phyloP scores from a whole-genome alignment of 2,329 filamentous ascomycete species.

The Diaporthe nobilis region DNA sequence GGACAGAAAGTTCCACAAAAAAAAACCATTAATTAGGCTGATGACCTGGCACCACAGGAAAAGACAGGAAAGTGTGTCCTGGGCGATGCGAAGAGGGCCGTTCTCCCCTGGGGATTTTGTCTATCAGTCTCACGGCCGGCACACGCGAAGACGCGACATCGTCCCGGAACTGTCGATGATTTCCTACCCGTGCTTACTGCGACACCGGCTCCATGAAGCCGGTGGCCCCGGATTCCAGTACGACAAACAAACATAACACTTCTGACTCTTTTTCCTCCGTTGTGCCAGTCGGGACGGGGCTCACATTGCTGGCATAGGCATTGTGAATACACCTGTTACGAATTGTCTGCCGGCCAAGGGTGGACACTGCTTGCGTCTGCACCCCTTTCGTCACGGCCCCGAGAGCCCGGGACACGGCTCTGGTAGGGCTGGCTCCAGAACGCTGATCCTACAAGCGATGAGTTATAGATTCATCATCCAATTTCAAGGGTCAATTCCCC shows the following conservation, averaged over 20 bases:
- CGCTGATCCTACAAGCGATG: background rate
- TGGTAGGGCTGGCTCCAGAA: slow-evolving; percentile 16
- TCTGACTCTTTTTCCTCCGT: background rate
- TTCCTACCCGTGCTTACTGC: background rate
- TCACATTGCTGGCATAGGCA: background rate
- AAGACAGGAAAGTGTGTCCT: background rate
- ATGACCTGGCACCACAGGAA: background rate
- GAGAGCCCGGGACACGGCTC: background rate
- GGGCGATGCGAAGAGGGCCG: background rate
- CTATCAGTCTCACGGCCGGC: background rate
- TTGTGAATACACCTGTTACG: background rate
- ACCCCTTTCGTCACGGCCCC: background rate
- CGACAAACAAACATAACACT: background rate
- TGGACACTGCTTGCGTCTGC: background rate
- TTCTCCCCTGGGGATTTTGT: background rate
- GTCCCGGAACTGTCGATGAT: background rate
- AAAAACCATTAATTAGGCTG: background rate
- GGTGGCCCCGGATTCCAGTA: background rate
- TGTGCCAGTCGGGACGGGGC: background rate
- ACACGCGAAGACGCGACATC: background rate
- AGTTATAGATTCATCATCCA: background rate
- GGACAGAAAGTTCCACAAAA: too few relatives aligned
- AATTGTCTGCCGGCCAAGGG: background rate
- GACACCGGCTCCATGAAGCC: background rate
- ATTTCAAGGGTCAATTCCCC: background rate